phyloP scores from a whole-genome alignment of 2,329 filamentous ascomycete genomes.

The Aspergillus floridensis region DNA sequence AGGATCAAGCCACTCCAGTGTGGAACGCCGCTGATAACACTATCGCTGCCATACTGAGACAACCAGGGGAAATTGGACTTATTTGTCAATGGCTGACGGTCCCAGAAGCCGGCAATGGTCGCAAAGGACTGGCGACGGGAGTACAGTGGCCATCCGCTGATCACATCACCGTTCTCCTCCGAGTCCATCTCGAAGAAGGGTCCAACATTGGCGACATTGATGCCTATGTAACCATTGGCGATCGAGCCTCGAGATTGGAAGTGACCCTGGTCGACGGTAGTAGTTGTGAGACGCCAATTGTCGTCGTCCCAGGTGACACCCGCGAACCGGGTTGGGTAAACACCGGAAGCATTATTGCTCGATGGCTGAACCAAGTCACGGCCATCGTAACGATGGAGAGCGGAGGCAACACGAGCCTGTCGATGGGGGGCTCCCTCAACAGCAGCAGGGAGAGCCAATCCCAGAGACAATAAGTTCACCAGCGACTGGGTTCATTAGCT shows the following conservation, averaged over 20 bases:
- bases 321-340: slow-evolving; percentile 51
- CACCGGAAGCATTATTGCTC: slow-evolving; percentile 17
- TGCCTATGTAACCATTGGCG: slow-evolving; percentile 64
- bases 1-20: slow-evolving; percentile 64
- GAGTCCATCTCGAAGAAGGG: slow-evolving; percentile 62
- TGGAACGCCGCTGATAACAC: slow-evolving; percentile 68
- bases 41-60: slow-evolving; percentile 67
- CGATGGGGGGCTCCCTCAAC: background rate
- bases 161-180: slow-evolving; percentile 51
- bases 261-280: slow-evolving; percentile 54
- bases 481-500: slow-evolving; percentile 7
- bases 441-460: slow-evolving; percentile 9
- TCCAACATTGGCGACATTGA: slow-evolving; percentile 61
- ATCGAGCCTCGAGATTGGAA: slow-evolving; percentile 61
- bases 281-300: slow-evolving; percentile 56
- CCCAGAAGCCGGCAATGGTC: slow-evolving; percentile 66
- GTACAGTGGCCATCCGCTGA: slow-evolving; percentile 68
- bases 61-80: slow-evolving; percentile 67
- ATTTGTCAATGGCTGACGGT: slow-evolving; percentile 58
- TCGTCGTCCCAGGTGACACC: slow-evolving; percentile 59
- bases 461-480: slow-evolving; percentile 8
- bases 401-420: slow-evolving; percentile 20
- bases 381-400: slow-evolving; percentile 21
- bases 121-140: slow-evolving; percentile 63
- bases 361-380: slow-evolving; percentile 1